Conservation (phyloP, 192 early-diverging fungal species). For the Oehlia diaphana region DNA sequence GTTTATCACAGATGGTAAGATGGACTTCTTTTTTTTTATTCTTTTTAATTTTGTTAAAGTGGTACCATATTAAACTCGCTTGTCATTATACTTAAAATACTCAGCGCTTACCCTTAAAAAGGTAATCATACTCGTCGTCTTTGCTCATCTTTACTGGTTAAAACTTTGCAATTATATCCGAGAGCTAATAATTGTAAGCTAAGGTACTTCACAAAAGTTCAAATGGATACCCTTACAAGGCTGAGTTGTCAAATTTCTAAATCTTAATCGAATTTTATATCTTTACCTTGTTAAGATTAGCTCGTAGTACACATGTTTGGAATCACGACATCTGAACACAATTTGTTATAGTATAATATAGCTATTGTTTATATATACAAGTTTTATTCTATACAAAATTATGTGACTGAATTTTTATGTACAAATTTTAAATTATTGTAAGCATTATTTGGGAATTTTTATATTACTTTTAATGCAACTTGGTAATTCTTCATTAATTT, state of each 20-base stretch:
- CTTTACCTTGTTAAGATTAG: not conserved
- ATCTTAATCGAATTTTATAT: not conserved
- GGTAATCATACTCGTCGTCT: slow-evolving; percentile 58
- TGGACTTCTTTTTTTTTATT: not conserved
- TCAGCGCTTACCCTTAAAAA: slow-evolving; percentile 43
- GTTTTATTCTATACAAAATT: no score
- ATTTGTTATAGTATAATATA: not conserved
- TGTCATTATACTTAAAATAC: not conserved
- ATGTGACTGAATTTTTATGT: no score
- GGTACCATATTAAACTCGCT: not conserved
- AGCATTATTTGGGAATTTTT: not conserved
- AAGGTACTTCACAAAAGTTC: not conserved
- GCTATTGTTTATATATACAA: no score
- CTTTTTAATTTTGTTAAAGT: not conserved
- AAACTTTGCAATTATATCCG: not conserved
- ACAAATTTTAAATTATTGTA: no score
- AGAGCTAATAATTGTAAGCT: not conserved
- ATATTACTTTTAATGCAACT: not conserved
- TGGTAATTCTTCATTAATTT: not conserved
- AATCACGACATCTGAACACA: not conserved
- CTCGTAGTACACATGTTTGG: not conserved
- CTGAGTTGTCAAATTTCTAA: not conserved
- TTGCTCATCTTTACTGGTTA: slow-evolving; percentile 37
- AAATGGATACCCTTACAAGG: not conserved
- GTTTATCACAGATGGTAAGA: not conserved